These are phyloP conservation scores for Cavenderia fasciculata DNA, from an alignment of 78 protist genomes.

Conservation along the genomic window DNA sequence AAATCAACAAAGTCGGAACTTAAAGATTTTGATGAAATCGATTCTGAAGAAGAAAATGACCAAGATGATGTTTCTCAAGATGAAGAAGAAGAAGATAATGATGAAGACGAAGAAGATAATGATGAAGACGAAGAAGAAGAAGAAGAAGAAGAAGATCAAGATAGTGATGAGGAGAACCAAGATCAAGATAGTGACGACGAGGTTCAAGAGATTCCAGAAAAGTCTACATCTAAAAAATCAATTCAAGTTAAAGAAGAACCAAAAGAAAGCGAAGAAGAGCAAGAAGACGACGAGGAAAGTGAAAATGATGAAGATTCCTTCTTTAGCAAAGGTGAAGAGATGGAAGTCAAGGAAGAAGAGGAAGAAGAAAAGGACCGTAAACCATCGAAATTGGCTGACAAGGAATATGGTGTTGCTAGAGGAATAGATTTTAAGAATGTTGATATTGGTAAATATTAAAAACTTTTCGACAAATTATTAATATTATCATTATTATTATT, in stretches of 20 bases:
- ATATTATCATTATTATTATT: neutral
- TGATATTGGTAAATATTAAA: slow-evolving; percentile 31
- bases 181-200: slow-evolving; percentile 20
- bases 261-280: slow-evolving; percentile 4
- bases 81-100: neutral
- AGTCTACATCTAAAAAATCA: neutral
- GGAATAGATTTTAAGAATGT: slow-evolving; percentile 91
- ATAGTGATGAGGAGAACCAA: neutral
- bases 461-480: too few relatives aligned
- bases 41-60: neutral
- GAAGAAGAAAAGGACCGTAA: slow-evolving; percentile 23
- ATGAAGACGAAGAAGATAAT: neutral
- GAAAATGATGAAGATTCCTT: slow-evolving; percentile 12
- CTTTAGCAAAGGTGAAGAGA: neutral
- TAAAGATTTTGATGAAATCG: neutral
- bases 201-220: too few relatives aligned
- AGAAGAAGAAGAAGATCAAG: neutral
- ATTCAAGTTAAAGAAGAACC: slow-evolving; percentile 19
- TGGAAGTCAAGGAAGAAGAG: neutral
- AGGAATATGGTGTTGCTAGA: slow-evolving; percentile 84
- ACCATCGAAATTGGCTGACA: slow-evolving; percentile 18
- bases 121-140: neutral
- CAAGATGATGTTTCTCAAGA: neutral
- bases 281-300: slow-evolving; percentile 23
- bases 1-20: slow-evolving; percentile 12